A percentile compares a stretch with the other conserved stretches of the same genome.
These are phyloP conservation scores for Dendrostoma leiphaemia DNA, from an alignment of 2,329 filamentous ascomycete species.

Conservation along the genomic window DNA sequence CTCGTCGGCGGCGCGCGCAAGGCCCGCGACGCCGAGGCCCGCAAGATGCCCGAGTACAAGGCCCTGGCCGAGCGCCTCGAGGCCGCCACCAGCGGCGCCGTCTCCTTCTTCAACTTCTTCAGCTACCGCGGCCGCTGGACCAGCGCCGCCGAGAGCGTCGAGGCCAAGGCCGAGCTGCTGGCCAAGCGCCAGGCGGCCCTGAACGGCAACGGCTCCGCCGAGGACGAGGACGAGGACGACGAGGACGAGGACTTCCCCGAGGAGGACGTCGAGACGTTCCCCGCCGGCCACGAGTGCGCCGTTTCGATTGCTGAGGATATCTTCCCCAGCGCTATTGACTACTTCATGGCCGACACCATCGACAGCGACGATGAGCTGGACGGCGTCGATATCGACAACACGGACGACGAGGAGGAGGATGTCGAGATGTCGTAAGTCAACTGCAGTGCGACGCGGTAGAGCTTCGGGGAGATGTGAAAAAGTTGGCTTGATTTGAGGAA, in stretches of 20 bases:
- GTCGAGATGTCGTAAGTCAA: conserved; percentile 18
- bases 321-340: conserved; percentile 19
- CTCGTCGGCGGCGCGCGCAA: conserved; percentile 19
- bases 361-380: conserved; percentile 19
- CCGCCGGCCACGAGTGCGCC: conserved; percentile 20
- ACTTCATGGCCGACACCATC: conserved; percentile 21
- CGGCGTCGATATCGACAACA: conserved; percentile 17
- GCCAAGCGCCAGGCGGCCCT: conserved; percentile 27
- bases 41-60: conserved; percentile 49
- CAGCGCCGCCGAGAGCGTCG: conserved; percentile 57
- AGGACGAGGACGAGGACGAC: conserved; percentile 35
- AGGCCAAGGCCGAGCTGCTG: conserved; percentile 41
- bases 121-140: conserved; percentile 61
- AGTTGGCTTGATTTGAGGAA: not conserved
- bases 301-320: conserved; percentile 20
- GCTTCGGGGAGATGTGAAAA: not conserved
- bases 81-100: conserved; percentile 27
- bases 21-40: conserved; percentile 11
- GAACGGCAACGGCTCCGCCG: conserved; percentile 26
- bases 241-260: conserved; percentile 31
- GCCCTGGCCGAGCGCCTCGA: conserved; percentile 52
- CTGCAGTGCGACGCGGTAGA: not conserved
- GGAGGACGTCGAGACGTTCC: conserved; percentile 27
- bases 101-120: conserved; percentile 72
- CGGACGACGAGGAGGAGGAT: conserved; percentile 17